These are phyloP conservation scores for Pestalotiopsis sp. DNA, from an alignment of 2,329 filamentous ascomycete genomes.

Conservation along the genomic window DNA sequence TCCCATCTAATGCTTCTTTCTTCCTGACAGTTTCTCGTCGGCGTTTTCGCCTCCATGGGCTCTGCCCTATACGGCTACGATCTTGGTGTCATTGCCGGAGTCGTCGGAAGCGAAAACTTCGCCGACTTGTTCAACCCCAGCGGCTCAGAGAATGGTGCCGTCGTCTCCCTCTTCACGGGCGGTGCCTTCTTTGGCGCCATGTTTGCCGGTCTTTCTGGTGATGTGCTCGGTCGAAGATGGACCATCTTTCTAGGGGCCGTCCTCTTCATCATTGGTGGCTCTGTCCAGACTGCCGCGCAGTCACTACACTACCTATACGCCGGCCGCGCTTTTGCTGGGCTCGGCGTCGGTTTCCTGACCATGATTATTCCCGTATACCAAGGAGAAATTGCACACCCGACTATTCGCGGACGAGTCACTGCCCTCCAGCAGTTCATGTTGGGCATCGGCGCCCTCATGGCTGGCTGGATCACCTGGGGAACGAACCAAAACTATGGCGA, in stretches of 20 bases:
- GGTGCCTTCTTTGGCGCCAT: constrained; percentile 64
- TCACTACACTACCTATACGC: constrained; percentile 64
- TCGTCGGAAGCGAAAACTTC: constrained; percentile 51
- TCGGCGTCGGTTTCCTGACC: constrained; percentile 52
- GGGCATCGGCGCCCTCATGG: constrained; percentile 72
- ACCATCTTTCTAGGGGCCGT: constrained; percentile 74
- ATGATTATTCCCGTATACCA: constrained; percentile 67
- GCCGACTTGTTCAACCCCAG: constrained; percentile 38
- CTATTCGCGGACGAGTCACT: constrained; percentile 75
- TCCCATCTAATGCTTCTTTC: neutral
- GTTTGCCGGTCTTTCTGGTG: constrained; percentile 59
- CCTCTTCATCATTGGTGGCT: constrained; percentile 73
- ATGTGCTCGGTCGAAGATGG: constrained; percentile 59
- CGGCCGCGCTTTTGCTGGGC: constrained; percentile 69
- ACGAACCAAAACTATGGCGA: constrained; percentile 30
- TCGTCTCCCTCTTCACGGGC: constrained; percentile 79
- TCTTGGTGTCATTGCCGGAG: constrained; percentile 53
- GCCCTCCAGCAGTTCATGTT: constrained; percentile 83
- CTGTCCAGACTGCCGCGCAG: constrained; percentile 70
- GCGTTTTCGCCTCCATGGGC: constrained; percentile 57
- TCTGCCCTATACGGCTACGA: constrained; percentile 59
- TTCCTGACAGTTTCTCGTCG: constrained; percentile 46
- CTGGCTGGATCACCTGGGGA: constrained; percentile 74
- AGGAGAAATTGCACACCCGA: constrained; percentile 77
- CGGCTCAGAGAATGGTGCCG: constrained; percentile 55